Base-by-base conservation (phyloP, 768 basidiomycete species). In the Cystoderma amianthinum region DNA sequence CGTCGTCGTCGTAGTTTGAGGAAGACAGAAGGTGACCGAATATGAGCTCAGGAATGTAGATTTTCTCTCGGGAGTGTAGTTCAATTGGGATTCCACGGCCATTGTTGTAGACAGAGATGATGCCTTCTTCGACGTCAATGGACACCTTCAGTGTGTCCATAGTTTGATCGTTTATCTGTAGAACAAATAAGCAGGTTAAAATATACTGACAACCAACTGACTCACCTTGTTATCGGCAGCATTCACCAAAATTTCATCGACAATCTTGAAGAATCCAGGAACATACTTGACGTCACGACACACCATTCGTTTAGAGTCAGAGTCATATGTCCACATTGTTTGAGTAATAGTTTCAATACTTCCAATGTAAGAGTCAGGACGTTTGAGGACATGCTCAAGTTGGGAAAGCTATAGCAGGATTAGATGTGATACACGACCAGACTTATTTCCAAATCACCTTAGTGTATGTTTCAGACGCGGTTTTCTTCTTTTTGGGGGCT, bases 191-290 rank as follows among this genome's bases (percentile, higher is more conserved):
- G 38, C 37, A 20, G 30, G 12, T 28, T n/a, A 35, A 16, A 18
- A 24, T 5, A 13, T 3, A 6, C 32, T 28, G 19, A 3, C 47
- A 7, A 22, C 23, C 21, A 15, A 35, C 7, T 6, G 6, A 60
- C 70, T 42, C 48, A 89, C 95, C 83, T 99, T 99, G 67, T 98
- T 96, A 60, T 99, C 96, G 3, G 96, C 96, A 16, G 96, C 96
- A 61, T 99, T 99, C 53, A 99, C 96, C 2, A 99, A 71, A 54
- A 99, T 99, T 66, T 99, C 96, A 55, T 99, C 96, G 11, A 99
- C 85, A 54, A 99, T 99, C 74, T 99, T 99, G 78, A 94, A 93
- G 62, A 99, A 95, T 40, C 94, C 96, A 0, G 96, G 96, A 2
- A 97, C 94, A 56, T 85, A 99, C 53, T 80, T 88, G 48, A 85